Percentiles rank a stretch among this genome's conserved stretches.
phyloP scores from a whole-genome alignment of 306 rosid genomes.

The Fragaria vesca region DNA sequence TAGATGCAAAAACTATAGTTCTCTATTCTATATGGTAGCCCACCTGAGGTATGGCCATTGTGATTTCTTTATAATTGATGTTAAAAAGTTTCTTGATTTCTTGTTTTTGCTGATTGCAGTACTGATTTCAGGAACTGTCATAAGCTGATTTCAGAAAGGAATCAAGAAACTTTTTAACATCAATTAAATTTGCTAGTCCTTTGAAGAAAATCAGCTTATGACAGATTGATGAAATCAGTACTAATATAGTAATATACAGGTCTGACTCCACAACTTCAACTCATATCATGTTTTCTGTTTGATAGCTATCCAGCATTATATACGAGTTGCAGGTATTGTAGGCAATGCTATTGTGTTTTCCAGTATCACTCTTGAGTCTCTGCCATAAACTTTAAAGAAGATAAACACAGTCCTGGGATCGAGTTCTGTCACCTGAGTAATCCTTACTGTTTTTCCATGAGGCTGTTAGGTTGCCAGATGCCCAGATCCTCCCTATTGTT shows the following conservation, averaged over 20 bases:
- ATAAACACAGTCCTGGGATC: neutral
- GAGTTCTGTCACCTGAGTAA: neutral
- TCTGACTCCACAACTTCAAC: neutral
- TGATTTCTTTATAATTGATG: neutral
- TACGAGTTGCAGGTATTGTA: neutral
- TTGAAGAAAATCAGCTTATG: neutral
- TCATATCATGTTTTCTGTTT: constrained; percentile 16
- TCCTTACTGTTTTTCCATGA: neutral
- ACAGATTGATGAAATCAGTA: neutral
- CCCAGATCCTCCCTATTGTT: neutral
- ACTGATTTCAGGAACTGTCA: neutral
- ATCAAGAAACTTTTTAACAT: too few relatives aligned
- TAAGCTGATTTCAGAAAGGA: too few relatives aligned
- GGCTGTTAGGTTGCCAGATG: constrained; percentile 16
- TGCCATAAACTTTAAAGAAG: neutral
- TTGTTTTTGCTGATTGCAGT: neutral
- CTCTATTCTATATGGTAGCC: constrained; percentile 20
- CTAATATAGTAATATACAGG: constrained; percentile 1
- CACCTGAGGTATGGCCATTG: neutral
- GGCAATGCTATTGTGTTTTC: constrained; percentile 3
- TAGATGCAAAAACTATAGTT: constrained; percentile 23
- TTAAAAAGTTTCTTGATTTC: neutral
- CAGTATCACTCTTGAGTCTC: neutral
- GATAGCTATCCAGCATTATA: neutral
- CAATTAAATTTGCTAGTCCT: neutral